These are phyloP conservation scores for Cyclotella cryptica DNA, from an alignment of 108 stramenopile species.

Conservation along the genomic window DNA sequence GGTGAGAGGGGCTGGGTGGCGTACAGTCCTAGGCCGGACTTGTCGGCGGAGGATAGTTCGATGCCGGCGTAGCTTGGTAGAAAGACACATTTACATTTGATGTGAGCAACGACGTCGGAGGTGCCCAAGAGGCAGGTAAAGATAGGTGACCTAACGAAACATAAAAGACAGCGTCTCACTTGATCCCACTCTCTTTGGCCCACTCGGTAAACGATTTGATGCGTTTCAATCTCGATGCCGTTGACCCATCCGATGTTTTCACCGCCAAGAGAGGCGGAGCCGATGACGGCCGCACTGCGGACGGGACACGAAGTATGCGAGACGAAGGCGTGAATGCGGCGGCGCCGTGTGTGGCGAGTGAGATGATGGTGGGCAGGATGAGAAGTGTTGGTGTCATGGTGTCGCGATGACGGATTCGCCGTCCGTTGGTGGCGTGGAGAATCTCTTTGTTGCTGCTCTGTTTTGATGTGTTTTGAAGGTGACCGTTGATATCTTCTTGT, in stretches of 20 bases:
- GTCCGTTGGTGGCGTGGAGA: too few relatives aligned
- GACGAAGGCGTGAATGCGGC: too few relatives aligned
- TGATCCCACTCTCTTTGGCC: constrained; percentile 52
- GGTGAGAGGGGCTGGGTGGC: constrained; percentile 51
- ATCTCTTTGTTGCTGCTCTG: too few relatives aligned
- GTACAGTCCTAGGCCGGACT: constrained; percentile 70
- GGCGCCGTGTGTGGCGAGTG: too few relatives aligned
- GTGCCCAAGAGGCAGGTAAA: not conserved
- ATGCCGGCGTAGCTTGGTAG: constrained; percentile 34
- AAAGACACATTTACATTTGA: not conserved
- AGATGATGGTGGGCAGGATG: too few relatives aligned
- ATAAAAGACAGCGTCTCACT: constrained; percentile 26
- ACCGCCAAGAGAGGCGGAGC: constrained; percentile 4
- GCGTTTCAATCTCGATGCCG: constrained; percentile 44
- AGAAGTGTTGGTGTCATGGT: too few relatives aligned
- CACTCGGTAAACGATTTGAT: constrained; percentile 45
- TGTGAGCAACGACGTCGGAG: not conserved
- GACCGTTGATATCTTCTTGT: too few relatives aligned
- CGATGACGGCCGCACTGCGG: too few relatives aligned
- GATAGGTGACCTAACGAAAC: too few relatives aligned
- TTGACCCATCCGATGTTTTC: constrained; percentile 15
- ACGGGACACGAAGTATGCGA: too few relatives aligned
- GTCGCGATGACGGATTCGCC: too few relatives aligned
- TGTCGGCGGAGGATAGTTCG: constrained; percentile 34
- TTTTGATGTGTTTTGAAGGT: too few relatives aligned